Percentiles rank a stretch among this genome's conserved stretches.
These are phyloP conservation scores for Malus sieversii DNA, from an alignment of 306 rosid genomes.

Conservation along the genomic window DNA sequence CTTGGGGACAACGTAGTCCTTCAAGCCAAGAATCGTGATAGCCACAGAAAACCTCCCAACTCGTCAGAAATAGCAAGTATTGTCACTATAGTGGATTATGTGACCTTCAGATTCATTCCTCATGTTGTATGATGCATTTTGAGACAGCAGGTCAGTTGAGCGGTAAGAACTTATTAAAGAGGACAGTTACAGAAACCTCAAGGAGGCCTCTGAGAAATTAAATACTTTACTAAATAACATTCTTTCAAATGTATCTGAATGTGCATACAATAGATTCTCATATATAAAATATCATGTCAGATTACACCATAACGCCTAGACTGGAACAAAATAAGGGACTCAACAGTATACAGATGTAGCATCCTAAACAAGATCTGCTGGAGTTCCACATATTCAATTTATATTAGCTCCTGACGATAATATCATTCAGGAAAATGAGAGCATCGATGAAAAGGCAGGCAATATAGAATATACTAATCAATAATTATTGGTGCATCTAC, in stretches of 20 bases:
- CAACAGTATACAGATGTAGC: background rate
- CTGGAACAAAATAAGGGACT: background rate
- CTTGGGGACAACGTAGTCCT: background rate
- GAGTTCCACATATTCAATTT: background rate
- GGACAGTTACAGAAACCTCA: background rate
- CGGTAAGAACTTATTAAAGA: background rate
- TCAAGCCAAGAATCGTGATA: background rate
- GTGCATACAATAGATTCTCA: background rate
- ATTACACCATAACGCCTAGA: background rate
- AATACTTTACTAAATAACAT: background rate
- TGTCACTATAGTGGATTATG: background rate
- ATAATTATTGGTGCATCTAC: constrained; percentile 26
- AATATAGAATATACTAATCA: constrained; percentile 7
- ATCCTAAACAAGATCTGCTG: background rate
- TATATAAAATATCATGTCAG: background rate
- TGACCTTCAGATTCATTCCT: background rate
- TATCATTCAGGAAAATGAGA: background rate
- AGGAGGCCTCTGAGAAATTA: too few species aligned
- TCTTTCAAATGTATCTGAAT: background rate
- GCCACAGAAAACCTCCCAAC: background rate
- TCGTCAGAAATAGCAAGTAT: background rate
- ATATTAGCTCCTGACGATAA: background rate
- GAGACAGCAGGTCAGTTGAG: background rate
- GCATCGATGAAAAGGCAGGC: background rate
- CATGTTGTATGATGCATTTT: background rate